Base-by-base conservation (phyloP, 2,329 filamentous ascomycete species). In the Colletotrichum brevisporum region DNA sequence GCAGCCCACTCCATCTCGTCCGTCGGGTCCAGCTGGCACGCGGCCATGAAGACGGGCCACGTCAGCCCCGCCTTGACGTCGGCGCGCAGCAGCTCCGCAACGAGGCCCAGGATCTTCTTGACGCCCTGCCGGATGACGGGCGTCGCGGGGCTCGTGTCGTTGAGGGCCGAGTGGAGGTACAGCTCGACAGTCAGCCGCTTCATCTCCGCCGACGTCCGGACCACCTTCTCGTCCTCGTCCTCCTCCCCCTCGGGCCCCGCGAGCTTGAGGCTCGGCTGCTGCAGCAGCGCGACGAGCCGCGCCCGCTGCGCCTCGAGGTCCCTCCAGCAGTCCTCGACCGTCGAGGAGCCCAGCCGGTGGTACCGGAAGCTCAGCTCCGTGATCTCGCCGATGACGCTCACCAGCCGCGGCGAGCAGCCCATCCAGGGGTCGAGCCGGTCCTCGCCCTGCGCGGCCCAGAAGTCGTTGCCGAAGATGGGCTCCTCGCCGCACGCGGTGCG, bases 401-500 rank as follows among this genome's bases (percentile, higher is more conserved):
- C 81, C 13, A 83, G 71, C 53, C 79, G 77, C 1, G 82, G 81
- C 53, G 81, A 83, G 60, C 82, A 83, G 4, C 82, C 81, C 76
- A 83, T 82, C 82, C 82, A 84, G 8, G 78, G 72, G 67, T 83
- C 80, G 39, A 82, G 77, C 5, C 75, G 74, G 27, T 75, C 75
- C 43, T 80, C 31, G 8, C 31, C 78, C 43, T 78, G 73, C 6
- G 78, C 74, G 26, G 75, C 73, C 82, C 82, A 84, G 59, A 83
- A 83, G 63, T 83, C 81, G 56, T 73, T 78, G 2, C 81, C 82
- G 58, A 84, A 83, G 1, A 81, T 74, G 0, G 81, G 78, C 53
- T 79, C 78, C 50, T 83, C 79, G 9, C 80, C 82, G 70, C 82
- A 84, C 2, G 82, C 82, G 0, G 82, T 84, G 10, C 82, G 79